phyloP scores from a whole-genome alignment of 805 yeast species.

The Scheffersomyces stipitis region DNA sequence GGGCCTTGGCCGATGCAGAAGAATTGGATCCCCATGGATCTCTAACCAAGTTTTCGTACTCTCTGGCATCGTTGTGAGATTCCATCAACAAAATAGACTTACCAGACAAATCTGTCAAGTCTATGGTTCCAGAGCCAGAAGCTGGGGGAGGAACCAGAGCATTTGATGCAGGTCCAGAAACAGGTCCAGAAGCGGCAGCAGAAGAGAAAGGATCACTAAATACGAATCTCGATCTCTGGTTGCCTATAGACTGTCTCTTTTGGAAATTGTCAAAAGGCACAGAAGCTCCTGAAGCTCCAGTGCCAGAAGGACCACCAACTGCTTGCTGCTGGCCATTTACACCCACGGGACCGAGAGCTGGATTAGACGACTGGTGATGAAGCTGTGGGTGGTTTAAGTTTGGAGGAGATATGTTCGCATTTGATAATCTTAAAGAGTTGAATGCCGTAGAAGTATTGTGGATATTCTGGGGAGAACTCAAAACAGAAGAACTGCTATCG shows the following conservation, averaged over 20 bases:
- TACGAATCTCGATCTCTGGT: conserved; percentile 65
- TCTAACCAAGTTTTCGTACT: conserved; percentile 47
- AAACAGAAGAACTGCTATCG: conserved; percentile 16
- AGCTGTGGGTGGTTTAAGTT: conserved; percentile 11
- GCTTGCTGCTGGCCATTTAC: conserved; percentile 8
- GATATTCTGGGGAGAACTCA: conserved; percentile 13
- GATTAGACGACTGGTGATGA: conserved; percentile 4
- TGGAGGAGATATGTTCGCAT: conserved; percentile 36
- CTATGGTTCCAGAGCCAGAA: conserved; percentile 26
- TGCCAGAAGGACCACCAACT: neutral
- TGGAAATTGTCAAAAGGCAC: conserved; percentile 27
- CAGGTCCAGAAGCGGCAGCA: conserved; percentile 5
- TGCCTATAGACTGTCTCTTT: conserved; percentile 55
- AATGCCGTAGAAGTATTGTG: conserved; percentile 15
- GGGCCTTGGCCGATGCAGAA: conserved; percentile 2
- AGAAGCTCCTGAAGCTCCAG: neutral
- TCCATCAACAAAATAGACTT: conserved; percentile 47
- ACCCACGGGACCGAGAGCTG: neutral
- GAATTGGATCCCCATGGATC: conserved; percentile 41
- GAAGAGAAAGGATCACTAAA: conserved; percentile 60
- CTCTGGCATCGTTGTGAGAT: conserved; percentile 45
- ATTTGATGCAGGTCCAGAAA: conserved; percentile 3
- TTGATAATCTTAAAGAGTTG: conserved; percentile 25
- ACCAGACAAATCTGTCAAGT: conserved; percentile 38
- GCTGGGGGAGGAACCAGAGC: conserved; percentile 11